These are phyloP conservation scores for Pythium dissotocum DNA, from an alignment of 352 stramenopile species.

Conservation along the genomic window DNA sequence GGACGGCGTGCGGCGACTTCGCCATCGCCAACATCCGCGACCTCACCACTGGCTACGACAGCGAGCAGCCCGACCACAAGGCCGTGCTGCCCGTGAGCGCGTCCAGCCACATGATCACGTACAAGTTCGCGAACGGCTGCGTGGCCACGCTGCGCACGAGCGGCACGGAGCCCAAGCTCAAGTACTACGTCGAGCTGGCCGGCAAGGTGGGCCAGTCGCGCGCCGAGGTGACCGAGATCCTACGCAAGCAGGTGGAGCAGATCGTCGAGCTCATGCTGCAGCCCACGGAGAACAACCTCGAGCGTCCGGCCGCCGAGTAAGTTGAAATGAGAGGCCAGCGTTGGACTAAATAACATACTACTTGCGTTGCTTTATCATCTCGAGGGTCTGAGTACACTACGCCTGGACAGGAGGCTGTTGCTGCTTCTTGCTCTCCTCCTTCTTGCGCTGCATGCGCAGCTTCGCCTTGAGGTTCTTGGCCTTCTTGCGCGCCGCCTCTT, in stretches of 20 bases:
- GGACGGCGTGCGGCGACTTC: conserved; percentile 80
- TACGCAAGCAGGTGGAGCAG: conserved; percentile 67
- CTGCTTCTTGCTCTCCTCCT: conserved; percentile 49
- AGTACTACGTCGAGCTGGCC: conserved; percentile 97
- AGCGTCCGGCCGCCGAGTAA: conserved; percentile 46
- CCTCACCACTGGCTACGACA: conserved; percentile 90
- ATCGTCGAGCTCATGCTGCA: conserved; percentile 85
- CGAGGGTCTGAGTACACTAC: not conserved
- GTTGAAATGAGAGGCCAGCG: not conserved
- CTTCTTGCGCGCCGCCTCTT: conserved; percentile 65
- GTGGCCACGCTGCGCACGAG: conserved; percentile 96
- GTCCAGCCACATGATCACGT: conserved; percentile 97
- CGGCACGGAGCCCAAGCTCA: conserved; percentile 99
- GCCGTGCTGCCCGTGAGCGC: conserved; percentile 91
- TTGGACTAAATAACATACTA: conserved; percentile 1
- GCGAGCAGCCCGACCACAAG: conserved; percentile 82
- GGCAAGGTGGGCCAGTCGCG: conserved; percentile 65
- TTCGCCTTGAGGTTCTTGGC: conserved; percentile 82
- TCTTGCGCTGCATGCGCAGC: conserved; percentile 73
- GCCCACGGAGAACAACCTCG: conserved; percentile 75
- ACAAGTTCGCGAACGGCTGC: conserved; percentile 95
- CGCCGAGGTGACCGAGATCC: conserved; percentile 51
- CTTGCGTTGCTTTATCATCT: not conserved
- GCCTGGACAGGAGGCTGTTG: conserved; percentile 10
- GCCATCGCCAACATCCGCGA: conserved; percentile 82